phyloP scores from a whole-genome alignment of 345 rosid genomes.

The Luvunga scandens region DNA sequence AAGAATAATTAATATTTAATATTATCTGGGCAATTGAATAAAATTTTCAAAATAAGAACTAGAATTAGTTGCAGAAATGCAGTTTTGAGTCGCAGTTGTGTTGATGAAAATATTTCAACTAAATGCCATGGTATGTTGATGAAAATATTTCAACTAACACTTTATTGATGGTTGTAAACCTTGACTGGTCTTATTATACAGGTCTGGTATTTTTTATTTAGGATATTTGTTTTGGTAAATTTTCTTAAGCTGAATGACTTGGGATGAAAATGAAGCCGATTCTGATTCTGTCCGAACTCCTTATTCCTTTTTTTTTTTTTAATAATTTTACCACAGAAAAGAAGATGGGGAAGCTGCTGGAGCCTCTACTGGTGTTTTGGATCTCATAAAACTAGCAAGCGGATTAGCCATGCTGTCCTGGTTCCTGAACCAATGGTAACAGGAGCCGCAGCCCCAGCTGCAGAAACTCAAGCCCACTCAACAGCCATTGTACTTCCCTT shows the following conservation, averaged over 20 bases:
- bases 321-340: slow-evolving; percentile 47
- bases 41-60: not conserved
- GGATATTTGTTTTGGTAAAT: not conserved
- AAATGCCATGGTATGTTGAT: not conserved
- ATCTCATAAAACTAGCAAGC: slow-evolving; percentile 60
- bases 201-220: not conserved
- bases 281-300: slow-evolving; percentile 4
- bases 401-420: slow-evolving; percentile 80
- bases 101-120: not conserved
- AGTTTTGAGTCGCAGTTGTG: not conserved
- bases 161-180: not conserved
- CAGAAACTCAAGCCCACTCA: slow-evolving; percentile 42
- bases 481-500: slow-evolving; percentile 58
- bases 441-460: slow-evolving; percentile 34
- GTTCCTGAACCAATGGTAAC: slow-evolving; percentile 57
- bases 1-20: not conserved
- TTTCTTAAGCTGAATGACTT: not conserved
- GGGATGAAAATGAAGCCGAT: not conserved
- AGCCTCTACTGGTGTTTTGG: slow-evolving; percentile 78
- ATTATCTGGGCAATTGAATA: not conserved
- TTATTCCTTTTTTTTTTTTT: slow-evolving; percentile 10
- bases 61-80: not conserved
- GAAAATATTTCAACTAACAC: not conserved
- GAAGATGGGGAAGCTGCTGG: slow-evolving; percentile 91
- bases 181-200: not conserved